Conservation (phyloP, 768 basidiomycete species). For the Suillus americanus region DNA sequence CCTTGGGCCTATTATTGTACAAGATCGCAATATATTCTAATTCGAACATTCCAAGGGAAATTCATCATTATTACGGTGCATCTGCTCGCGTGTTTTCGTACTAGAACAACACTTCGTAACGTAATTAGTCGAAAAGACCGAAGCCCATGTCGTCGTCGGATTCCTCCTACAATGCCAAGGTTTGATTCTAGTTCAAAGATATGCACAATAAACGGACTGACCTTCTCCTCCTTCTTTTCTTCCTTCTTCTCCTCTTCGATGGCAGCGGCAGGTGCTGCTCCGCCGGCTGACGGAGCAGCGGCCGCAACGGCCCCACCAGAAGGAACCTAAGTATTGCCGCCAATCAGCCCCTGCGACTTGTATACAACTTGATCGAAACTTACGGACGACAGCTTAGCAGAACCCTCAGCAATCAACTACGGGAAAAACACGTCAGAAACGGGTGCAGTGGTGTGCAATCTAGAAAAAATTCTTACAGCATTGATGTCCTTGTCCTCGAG, state of each 20-base stretch:
- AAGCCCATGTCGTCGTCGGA: conserved; percentile 99
- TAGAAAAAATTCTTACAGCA: conserved; percentile 45
- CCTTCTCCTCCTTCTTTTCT: conserved; percentile 91
- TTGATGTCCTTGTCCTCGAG: conserved; percentile 88
- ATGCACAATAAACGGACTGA: conserved; percentile 29
- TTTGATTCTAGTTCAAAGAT: conserved; percentile 6
- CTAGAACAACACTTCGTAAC: conserved; percentile 10
- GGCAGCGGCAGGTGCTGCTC: conserved; percentile 49
- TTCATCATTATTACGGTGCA: conserved; percentile 10
- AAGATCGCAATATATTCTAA: conserved; percentile 5
- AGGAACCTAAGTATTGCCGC: conserved; percentile 59
- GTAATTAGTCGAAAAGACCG: conserved; percentile 88
- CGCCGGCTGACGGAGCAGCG: conserved; percentile 48
- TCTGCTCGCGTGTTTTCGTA: conserved; percentile 5
- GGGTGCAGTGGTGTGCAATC: background rate
- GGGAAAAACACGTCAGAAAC: conserved; percentile 4
- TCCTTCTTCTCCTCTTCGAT: conserved; percentile 74
- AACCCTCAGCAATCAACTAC: conserved; percentile 90
- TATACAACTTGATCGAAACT: conserved; percentile 26
- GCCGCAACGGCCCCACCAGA: conserved; percentile 82
- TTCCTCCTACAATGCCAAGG: conserved; percentile 60
- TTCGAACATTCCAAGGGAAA: conserved; percentile 9
- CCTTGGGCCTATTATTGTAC: background rate
- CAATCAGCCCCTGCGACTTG: conserved; percentile 2
- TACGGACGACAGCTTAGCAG: conserved; percentile 91